Conservation (phyloP, 2,329 filamentous ascomycete genomes). For the Xylariomycetidae sp. region DNA sequence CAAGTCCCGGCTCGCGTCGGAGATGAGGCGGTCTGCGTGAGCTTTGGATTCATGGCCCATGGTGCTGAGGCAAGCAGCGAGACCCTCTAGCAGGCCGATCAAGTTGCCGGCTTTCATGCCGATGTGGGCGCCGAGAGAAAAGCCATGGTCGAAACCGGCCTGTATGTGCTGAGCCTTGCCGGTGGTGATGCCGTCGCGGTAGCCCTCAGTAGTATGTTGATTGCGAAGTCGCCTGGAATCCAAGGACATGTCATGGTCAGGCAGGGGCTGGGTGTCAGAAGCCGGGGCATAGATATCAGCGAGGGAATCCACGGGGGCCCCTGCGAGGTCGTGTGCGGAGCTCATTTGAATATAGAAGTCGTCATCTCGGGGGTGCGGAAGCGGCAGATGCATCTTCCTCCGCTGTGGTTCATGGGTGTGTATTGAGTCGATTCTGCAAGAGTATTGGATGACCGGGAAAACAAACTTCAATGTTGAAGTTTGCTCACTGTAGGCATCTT, state of each 20-base stretch:
- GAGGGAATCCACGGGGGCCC: slow-evolving; percentile 5
- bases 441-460: too few relatives aligned
- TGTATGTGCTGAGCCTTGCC: slow-evolving; percentile 78
- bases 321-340: slow-evolving; percentile 1
- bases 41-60: slow-evolving; percentile 10
- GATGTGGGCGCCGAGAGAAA: slow-evolving; percentile 74
- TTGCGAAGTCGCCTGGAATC: slow-evolving; percentile 72
- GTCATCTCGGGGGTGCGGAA: slow-evolving; percentile 7
- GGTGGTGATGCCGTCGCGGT: slow-evolving; percentile 77
- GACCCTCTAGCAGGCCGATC: slow-evolving; percentile 71
- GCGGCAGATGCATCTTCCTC: slow-evolving; percentile 16
- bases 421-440: too few relatives aligned
- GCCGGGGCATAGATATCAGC: slow-evolving; percentile 12
- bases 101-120: slow-evolving; percentile 71
- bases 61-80: slow-evolving; percentile 47
- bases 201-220: slow-evolving; percentile 79
- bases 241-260: slow-evolving; percentile 36
- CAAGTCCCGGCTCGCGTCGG: slow-evolving; percentile 54
- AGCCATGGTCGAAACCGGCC: slow-evolving; percentile 87
- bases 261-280: neutral
- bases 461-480: too few relatives aligned
- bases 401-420: too few relatives aligned
- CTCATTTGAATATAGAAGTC: slow-evolving; percentile 11
- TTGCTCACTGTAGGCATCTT: too few relatives aligned
- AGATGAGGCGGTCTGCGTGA: slow-evolving; percentile 30